Evolutionary conservation across 163 green algal genomes (phyloP), one percentile per base, ranked within the genome.

Genomic region (Scenedesmus sp.): DNA sequence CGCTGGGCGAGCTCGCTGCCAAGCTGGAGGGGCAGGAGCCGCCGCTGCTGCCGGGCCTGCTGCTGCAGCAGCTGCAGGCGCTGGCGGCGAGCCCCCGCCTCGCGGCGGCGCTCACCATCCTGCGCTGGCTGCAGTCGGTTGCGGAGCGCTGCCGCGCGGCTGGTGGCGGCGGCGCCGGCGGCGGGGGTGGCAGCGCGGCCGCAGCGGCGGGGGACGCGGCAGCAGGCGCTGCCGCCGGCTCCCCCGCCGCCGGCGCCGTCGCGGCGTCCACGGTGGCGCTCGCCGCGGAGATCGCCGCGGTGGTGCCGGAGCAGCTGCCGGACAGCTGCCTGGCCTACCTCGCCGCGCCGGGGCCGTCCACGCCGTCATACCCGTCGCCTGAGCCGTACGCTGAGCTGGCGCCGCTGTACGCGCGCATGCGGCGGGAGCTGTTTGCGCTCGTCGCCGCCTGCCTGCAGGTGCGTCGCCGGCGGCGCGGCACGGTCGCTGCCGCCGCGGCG

Each of bases 311-410:
- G 69, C 63, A 73, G 47, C 63, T 89, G 69, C 82, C 75, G 39
- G 48, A 70, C 9, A 64, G 69, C 53, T 78, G 74, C 31, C 60
- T 87, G 42, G 57, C 53, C 31, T 60, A 78, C 24, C 60, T 84
- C 58, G 47, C 58, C 28, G 62, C 50, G 13, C 69, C 72, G 5
- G 66, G 42, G 29, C 33, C 70, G 1, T 48, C 51, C 2, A 26
- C 56, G 26, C 66, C 71, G 33, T 64, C 62, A 45, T 70, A 60
- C 2, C 73, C 66, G 26, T 60, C 65, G 39, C 10, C 58, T 20
- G 83, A 87, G 29, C 84, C 88, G 7, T 97, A 95, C 60, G 48
- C 29, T 2, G 93, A 97, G 85, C 42, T 91, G 24, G 22, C 53
- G 7, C 51, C 65, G 18, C 75, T 89, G 70, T 88, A 94, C 45